A percentile compares a stretch with the other conserved stretches of the same genome.
These are phyloP conservation scores for Podospora didyma DNA, from an alignment of 495 filamentous ascomycete genomes.

Conservation along the genomic window DNA sequence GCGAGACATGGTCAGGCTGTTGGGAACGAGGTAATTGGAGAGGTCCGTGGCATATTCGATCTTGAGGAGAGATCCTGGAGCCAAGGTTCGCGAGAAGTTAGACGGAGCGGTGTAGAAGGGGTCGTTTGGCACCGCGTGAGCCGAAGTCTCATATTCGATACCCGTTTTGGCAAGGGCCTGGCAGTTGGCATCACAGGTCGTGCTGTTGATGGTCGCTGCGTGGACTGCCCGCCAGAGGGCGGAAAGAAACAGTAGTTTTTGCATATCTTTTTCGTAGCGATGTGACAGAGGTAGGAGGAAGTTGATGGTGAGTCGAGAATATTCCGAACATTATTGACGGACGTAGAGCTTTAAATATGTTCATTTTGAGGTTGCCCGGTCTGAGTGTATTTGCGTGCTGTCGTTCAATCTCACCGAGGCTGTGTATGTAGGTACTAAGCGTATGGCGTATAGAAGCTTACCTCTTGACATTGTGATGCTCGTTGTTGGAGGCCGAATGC, in stretches of 20 bases:
- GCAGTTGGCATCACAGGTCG: background rate
- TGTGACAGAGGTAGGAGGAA: background rate
- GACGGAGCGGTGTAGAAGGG: background rate
- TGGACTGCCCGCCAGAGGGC: background rate
- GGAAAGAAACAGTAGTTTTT: background rate
- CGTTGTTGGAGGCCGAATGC: too few relatives aligned
- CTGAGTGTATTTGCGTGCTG: background rate
- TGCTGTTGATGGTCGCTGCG: background rate
- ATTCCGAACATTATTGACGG: background rate
- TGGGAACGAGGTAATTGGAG: conserved; percentile 32
- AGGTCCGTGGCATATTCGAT: conserved; percentile 33
- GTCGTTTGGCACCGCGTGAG: background rate
- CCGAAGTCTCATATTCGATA: background rate
- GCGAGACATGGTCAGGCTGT: conserved; percentile 39
- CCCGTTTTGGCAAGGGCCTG: background rate
- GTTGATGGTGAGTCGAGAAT: background rate
- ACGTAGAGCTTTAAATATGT: background rate
- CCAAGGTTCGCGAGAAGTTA: background rate
- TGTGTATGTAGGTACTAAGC: background rate
- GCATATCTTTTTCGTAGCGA: background rate
- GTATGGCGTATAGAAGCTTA: background rate
- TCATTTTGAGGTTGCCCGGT: background rate
- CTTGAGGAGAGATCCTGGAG: conserved; percentile 33
- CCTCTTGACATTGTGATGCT: background rate
- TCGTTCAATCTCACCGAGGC: background rate